Evolutionary conservation across 192 early-diverging fungal genomes (phyloP).

Genomic region (Gryganskiella cystojenkinii): DNA sequence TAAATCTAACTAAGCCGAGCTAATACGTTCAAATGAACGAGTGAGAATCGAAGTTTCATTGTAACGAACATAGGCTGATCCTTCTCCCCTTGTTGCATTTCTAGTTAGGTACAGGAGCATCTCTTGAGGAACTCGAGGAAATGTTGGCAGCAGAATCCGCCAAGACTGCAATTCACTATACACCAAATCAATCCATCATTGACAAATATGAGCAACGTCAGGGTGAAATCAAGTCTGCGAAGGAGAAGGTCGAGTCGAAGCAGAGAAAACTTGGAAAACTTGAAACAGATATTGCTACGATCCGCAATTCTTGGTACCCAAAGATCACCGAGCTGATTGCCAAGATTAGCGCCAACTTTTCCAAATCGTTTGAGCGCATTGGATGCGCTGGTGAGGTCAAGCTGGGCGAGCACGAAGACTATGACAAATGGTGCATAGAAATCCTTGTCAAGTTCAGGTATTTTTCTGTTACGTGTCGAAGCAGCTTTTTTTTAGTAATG

Average conservation of each 20-base stretch:
- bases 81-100: too few species aligned
- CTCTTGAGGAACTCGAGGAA: constrained; percentile 74
- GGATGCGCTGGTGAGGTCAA: constrained; percentile 82
- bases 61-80: too few species aligned
- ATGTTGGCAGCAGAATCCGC: constrained; percentile 64
- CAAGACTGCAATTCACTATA: constrained; percentile 62
- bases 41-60: too few species aligned
- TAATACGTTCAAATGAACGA: too few species aligned
- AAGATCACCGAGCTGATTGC: constrained; percentile 69
- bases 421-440: constrained; percentile 93
- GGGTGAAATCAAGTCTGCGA: constrained; percentile 62
- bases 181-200: constrained; percentile 68
- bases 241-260: constrained; percentile 51
- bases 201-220: constrained; percentile 75
- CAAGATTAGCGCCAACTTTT: constrained; percentile 76
- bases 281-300: constrained; percentile 39
- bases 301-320: constrained; percentile 72
- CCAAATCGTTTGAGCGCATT: constrained; percentile 78
- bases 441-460: constrained; percentile 94
- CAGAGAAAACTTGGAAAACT: constrained; percentile 52
- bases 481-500: too few species aligned
- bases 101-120: constrained; percentile 10
- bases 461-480: too few species aligned
- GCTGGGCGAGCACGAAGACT: constrained; percentile 80
- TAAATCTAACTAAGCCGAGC: constrained; percentile 25